These are phyloP conservation scores for Colletotrichum siamense DNA, from an alignment of 2,329 filamentous ascomycete species.

Conservation along the genomic window DNA sequence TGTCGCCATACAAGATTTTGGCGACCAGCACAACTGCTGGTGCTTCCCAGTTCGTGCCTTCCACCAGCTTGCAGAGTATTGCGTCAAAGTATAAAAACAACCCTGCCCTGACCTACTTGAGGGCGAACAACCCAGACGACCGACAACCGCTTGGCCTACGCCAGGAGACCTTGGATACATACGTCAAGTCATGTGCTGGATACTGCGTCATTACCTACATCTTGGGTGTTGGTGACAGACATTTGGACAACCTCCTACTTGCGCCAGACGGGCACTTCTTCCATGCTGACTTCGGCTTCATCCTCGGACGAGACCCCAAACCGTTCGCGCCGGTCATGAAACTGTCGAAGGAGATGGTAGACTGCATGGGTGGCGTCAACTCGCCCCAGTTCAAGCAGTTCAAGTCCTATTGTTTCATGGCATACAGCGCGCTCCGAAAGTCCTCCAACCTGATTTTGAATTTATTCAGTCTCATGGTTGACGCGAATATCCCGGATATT, in stretches of 20 bases:
- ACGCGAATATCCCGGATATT: conserved; percentile 96
- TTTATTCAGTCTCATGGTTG: conserved; percentile 94
- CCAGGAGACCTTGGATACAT: conserved; percentile 92
- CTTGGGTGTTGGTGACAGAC: conserved; percentile 92
- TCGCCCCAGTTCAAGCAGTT: conserved; percentile 87
- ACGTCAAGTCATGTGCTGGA: conserved; percentile 93
- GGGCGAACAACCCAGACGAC: conserved; percentile 87
- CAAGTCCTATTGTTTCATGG: conserved; percentile 94
- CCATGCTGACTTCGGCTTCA: conserved; percentile 98
- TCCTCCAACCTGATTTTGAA: conserved; percentile 92
- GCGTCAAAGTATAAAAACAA: conserved; percentile 80
- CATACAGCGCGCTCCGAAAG: conserved; percentile 90
- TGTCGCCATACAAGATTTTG: conserved; percentile 95
- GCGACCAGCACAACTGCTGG: conserved; percentile 90
- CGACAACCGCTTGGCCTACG: conserved; percentile 83
- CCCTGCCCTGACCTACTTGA: conserved; percentile 81
- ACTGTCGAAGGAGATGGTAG: conserved; percentile 96
- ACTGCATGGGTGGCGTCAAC: conserved; percentile 90
- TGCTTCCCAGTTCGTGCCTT: conserved; percentile 92
- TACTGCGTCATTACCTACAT: conserved; percentile 99
- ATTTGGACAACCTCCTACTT: conserved; percentile 93
- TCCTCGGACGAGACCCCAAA: conserved; percentile 94
- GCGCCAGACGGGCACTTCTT: conserved; percentile 94
- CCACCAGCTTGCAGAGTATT: conserved; percentile 82
- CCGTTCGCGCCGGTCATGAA: conserved; percentile 98